Base-by-base conservation (phyloP, 805 yeast genomes). In the Starmera pachycereana region DNA sequence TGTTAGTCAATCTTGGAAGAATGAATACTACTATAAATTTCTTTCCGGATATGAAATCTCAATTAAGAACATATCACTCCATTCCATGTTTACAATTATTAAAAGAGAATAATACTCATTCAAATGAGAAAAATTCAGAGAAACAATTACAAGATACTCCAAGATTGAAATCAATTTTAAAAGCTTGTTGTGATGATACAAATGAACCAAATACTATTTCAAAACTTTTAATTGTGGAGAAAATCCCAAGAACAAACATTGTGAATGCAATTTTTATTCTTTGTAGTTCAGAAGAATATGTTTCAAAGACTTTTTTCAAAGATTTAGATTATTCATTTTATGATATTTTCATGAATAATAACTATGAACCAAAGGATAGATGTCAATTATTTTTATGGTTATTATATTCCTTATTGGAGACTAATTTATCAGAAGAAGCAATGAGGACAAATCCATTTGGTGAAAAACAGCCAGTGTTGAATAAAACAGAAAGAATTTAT, bases 81-180 rank as follows among this genome's bases (percentile, higher is more conserved):
- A 86, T 90, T 29, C 98, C 98, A 1, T 77, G 88, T 10, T 66
- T 90, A 34, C 97, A 90, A 74, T 42, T 70, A 81, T 13, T 19
- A 33, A 8, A 19, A 22, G 12, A 48, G 22, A 48, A 46, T n/a
- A 42, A 29, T 49, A 68, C 36, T 52, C 64, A 13, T 12, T 6
- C 33, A 4, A 41, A 44, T 35, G 50, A 44, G 22, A 61, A 62
- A 36, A 57, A 69, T 12, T 72, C 73, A 35, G 79, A 78, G 36
- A 86, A 83, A 56, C 92, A 87, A 42, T 66, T 90, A 32, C 97
- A 90, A 61, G 97, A 90, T 55, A 92, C 97, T 0, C 97, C 97
- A 3, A 68, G 97, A 40, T 70, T 90, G 45, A 90, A 90, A 57
- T 81, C 94, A 0, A 90, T 90, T 16, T 61, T 90, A 48, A 90